phyloP scores from a whole-genome alignment of 2,329 filamentous ascomycete species.

The Pseudogymnoascus sp. region DNA sequence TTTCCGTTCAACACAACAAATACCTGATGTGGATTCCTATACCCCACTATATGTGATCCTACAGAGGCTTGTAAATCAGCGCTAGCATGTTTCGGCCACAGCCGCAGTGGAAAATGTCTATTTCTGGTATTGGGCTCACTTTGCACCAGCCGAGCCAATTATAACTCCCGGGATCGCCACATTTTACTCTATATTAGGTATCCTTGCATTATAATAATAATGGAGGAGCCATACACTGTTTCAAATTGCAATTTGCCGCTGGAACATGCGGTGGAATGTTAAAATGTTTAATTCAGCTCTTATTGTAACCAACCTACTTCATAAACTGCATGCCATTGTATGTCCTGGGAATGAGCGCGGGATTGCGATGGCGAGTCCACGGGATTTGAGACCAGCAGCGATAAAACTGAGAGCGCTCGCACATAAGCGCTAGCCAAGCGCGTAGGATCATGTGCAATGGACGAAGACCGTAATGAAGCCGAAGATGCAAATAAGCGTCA shows the following conservation, averaged over 20 bases:
- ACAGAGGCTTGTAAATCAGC: neutral
- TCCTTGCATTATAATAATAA: neutral
- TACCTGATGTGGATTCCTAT: neutral
- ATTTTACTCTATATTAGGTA: neutral
- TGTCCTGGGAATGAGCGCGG: neutral
- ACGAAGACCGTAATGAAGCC: neutral
- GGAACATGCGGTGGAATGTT: neutral
- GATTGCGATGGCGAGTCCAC: neutral
- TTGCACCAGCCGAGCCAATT: neutral
- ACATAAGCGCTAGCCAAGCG: neutral
- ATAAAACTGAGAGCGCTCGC: neutral
- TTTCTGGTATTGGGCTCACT: neutral
- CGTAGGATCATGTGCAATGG: neutral
- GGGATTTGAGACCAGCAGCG: neutral
- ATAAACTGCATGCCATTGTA: neutral
- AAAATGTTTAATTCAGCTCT: neutral
- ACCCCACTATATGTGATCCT: neutral
- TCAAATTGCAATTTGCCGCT: neutral
- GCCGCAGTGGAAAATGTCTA: neutral
- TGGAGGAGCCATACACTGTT: neutral
- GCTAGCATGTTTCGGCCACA: neutral
- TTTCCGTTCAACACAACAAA: neutral
- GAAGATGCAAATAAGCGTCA: too few species aligned
- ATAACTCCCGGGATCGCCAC: neutral
- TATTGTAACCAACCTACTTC: neutral